Base-by-base conservation (phyloP, 2,329 filamentous ascomycete genomes). In the Monosporascus sp. region DNA sequence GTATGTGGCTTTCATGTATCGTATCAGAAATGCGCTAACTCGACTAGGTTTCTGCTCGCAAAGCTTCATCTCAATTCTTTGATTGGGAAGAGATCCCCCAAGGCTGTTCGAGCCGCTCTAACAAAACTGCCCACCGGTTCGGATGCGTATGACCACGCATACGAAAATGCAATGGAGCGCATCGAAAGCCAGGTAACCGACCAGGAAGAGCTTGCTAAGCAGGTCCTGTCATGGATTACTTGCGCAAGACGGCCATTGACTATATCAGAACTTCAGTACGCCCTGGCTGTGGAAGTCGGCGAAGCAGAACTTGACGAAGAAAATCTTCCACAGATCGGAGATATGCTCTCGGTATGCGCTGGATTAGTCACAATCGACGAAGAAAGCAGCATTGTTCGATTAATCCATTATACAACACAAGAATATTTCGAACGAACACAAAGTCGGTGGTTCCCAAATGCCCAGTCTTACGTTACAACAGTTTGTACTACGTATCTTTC, bases 351-450 rank as follows among this genome's bases (percentile, higher is more conserved):
- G 3, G 61, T 65, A 2, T 78, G 74, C 52, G 68, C 67, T 35
- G 74, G 75, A 0, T 50, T 79, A 9, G 68, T 78, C 2, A 70
- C 66, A 0, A 39, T 75, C 3, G 72, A 78, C 37, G 52, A 70
- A 45, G 56, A 71, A 44, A 76, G 65, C 47, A 47, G 63, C 18
- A 62, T 70, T 25, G 61, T 78, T 11, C 66, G 72, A 3, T 55
- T 78, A 0, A 71, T 75, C 3, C 75, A 79, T 55, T 73, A 75
- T 51, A 78, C 76, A 0, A 65, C 74, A 1, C 70, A 77, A 44
- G 68, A 77, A 39, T 79, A 75, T 56, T 69, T 79, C 27, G 27
- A 31, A 2, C 27, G 27, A 20, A 68, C 55, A 1, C 50, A 53
- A 14, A 31, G n/a, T 0, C 25, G 45, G 3, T 71, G 67, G 62